These are phyloP conservation scores for Zizania palustris DNA, from an alignment of 202 grass and related monocot species.

Conservation along the genomic window DNA sequence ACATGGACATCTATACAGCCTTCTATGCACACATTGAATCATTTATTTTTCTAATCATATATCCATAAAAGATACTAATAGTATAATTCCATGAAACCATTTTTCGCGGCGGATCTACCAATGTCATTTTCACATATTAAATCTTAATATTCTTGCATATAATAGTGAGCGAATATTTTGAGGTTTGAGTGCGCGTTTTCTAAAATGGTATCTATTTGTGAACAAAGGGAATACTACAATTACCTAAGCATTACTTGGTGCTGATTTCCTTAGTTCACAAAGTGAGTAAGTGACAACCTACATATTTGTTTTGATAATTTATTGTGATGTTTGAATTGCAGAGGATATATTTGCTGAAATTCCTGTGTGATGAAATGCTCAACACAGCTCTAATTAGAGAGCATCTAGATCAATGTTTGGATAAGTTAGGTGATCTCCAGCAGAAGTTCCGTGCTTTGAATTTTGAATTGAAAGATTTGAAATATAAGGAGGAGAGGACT, in stretches of 20 bases:
- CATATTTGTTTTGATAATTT: constrained; percentile 47
- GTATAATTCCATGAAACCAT: no score
- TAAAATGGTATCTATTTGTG: no score
- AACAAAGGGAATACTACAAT: not conserved
- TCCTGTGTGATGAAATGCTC: constrained; percentile 89
- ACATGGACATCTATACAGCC: no score
- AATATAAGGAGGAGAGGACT: constrained; percentile 65
- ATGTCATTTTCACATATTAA: no score
- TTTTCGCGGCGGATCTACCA: no score
- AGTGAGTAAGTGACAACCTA: constrained; percentile 16
- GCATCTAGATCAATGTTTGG: constrained; percentile 86
- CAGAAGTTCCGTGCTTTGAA: constrained; percentile 72
- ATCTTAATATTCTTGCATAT: no score
- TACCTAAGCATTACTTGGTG: constrained; percentile 13
- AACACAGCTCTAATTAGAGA: constrained; percentile 88
- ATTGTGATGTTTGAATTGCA: constrained; percentile 55
- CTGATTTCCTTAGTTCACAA: constrained; percentile 32
- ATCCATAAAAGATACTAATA: no score
- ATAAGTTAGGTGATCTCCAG: constrained; percentile 82
- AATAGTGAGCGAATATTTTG: no score
- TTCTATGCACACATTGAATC: no score
- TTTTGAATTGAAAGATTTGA: constrained; percentile 84
- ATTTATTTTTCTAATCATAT: no score
- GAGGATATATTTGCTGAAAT: constrained; percentile 91
- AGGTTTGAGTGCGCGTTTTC: no score